Percentiles rank a stretch among this genome's conserved stretches.
phyloP scores from a whole-genome alignment of 257 asterid genomes.

The Linaria vulgaris region DNA sequence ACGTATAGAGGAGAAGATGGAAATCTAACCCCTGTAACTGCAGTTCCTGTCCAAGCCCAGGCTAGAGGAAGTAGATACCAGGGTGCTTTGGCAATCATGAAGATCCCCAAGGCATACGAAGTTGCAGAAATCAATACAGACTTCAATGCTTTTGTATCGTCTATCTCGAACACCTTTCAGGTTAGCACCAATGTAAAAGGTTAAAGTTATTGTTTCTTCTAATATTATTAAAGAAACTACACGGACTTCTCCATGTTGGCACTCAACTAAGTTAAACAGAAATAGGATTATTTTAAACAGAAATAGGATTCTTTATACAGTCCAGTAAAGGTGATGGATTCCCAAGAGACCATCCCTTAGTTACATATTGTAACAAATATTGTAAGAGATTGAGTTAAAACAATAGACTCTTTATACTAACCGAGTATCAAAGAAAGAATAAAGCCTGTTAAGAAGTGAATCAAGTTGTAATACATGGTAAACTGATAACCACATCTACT shows the following conservation, averaged over 20 bases:
- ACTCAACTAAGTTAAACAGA: not conserved
- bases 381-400: too few species aligned
- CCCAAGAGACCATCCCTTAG: not conserved
- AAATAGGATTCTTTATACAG: too few species aligned
- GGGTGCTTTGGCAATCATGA: slow-evolving; percentile 87
- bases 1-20: not conserved
- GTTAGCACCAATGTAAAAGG: slow-evolving; percentile 1
- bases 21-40: slow-evolving; percentile 87
- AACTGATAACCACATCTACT: not conserved
- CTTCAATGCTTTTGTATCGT: slow-evolving; percentile 85
- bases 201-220: not conserved
- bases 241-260: not conserved
- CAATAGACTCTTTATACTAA: not conserved
- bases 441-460: not conserved
- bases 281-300: too few species aligned
- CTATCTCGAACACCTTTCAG: slow-evolving; percentile 86
- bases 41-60: slow-evolving; percentile 99
- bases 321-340: not conserved
- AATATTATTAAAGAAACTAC: not conserved
- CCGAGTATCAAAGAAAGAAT: not conserved
- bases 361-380: not conserved
- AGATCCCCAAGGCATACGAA: slow-evolving; percentile 77
- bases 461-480: not conserved
- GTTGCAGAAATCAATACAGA: slow-evolving; percentile 76
- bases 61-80: slow-evolving; percentile 99